Evolutionary conservation across 352 stramenopile species (phyloP).

Genomic region (Stramenopiles sp.): DNA sequence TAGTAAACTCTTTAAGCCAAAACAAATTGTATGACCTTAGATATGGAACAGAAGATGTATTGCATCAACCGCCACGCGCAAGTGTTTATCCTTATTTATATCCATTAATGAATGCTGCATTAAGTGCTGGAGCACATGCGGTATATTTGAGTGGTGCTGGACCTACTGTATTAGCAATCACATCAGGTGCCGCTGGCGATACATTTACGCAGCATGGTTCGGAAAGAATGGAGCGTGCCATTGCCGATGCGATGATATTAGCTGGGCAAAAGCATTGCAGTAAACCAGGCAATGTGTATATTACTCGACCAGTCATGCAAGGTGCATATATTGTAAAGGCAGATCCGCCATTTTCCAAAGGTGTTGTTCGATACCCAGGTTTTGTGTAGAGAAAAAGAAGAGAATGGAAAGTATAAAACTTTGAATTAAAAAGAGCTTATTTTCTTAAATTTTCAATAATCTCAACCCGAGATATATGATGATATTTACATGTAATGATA

Average conservation of each 20-base stretch:
- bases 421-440: no score
- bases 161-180: conserved; percentile 92
- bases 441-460: no score
- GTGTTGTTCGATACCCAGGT: neutral
- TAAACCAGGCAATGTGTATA: conserved; percentile 73
- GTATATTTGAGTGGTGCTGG: conserved; percentile 89
- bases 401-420: no score
- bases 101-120: conserved; percentile 85
- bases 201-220: conserved; percentile 91
- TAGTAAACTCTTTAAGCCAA: conserved; percentile 86
- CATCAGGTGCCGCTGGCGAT: conserved; percentile 81
- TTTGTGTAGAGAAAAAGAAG: neutral
- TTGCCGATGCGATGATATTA: conserved; percentile 88
- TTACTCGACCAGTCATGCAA: conserved; percentile 82
- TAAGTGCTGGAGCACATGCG: conserved; percentile 71
- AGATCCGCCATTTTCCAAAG: conserved; percentile 50
- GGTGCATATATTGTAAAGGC: conserved; percentile 83
- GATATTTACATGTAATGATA: no score
- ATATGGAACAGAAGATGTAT: conserved; percentile 72
- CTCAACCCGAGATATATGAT: no score
- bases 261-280: conserved; percentile 65
- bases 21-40: conserved; percentile 88
- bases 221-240: conserved; percentile 49
- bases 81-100: conserved; percentile 85
- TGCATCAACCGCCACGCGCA: conserved; percentile 88